phyloP scores from a whole-genome alignment of 2,329 filamentous ascomycete species.

The Cordyceps javanica region DNA sequence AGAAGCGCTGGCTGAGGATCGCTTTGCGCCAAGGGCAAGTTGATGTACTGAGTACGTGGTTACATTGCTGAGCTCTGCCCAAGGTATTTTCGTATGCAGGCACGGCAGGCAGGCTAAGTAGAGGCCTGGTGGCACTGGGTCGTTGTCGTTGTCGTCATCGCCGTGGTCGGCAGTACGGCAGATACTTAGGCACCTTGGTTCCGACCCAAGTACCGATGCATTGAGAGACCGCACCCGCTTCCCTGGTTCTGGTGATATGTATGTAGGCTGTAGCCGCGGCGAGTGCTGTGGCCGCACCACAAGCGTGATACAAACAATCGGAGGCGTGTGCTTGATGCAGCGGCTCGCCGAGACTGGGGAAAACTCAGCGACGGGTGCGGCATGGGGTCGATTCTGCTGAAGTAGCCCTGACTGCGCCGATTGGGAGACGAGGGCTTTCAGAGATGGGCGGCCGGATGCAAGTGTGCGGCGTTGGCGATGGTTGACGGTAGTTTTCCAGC shows the following conservation, averaged over 20 bases:
- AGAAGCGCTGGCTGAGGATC: neutral
- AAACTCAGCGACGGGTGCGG: neutral
- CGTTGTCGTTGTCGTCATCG: neutral
- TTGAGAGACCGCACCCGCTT: neutral
- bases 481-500: neutral
- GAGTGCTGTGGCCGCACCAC: neutral
- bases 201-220: too few species aligned
- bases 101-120: neutral
- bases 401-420: neutral
- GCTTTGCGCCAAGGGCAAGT: neutral
- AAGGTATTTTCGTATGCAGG: neutral
- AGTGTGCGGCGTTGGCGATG: too few species aligned
- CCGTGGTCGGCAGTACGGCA: neutral
- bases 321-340: neutral
- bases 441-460: neutral
- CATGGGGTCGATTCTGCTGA: neutral
- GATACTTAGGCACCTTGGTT: too few species aligned
- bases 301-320: neutral
- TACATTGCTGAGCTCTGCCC: slow-evolving; percentile 3
- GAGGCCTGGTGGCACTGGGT: neutral
- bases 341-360: neutral
- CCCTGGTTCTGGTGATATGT: neutral
- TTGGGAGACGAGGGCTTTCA: neutral
- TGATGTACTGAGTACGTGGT: slow-evolving; percentile 1
- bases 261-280: neutral